Percentiles rank a stretch among this genome's conserved stretches.
Evolutionary conservation across 148 eudicot genomes (phyloP).

Genomic region (Simmondsia chinensis): DNA sequence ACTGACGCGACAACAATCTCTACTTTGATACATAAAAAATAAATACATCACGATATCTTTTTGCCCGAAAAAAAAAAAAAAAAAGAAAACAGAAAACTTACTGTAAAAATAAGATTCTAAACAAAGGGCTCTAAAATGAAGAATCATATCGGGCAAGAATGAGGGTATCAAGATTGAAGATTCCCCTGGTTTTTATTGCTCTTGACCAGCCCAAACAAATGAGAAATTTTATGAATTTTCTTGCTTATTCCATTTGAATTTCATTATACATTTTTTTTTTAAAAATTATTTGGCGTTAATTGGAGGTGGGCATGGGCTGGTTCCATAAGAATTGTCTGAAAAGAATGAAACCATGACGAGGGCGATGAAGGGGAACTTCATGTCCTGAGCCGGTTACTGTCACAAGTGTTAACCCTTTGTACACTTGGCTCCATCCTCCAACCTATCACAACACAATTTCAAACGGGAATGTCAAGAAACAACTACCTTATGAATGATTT

Average conservation of each 20-base stretch:
- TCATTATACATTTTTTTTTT: background rate
- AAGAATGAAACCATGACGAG: conserved; percentile 81
- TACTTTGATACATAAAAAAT: no score
- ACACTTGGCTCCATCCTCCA: conserved; percentile 96
- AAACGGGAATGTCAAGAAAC: no score
- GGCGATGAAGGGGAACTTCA: conserved; percentile 88
- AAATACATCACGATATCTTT: no score
- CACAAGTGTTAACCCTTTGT: conserved; percentile 69
- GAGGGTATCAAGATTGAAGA: background rate
- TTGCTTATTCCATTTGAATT: background rate
- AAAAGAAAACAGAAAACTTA: no score
- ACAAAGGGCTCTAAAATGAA: no score
- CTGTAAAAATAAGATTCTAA: no score
- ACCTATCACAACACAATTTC: conserved; percentile 32
- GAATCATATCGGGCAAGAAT: conserved; percentile 16
- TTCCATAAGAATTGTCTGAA: conserved; percentile 64
- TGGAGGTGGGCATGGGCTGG: conserved; percentile 42
- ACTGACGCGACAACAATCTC: no score
- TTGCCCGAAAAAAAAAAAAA: no score
- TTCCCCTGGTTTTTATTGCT: conserved; percentile 5
- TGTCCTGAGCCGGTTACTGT: conserved; percentile 92
- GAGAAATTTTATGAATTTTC: background rate
- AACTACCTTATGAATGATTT: no score
- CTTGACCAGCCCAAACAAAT: conserved; percentile 6
- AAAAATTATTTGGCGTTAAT: background rate